Conservation (phyloP, 202 grass and related monocot species). For the Miscanthus sacchariflorus region DNA sequence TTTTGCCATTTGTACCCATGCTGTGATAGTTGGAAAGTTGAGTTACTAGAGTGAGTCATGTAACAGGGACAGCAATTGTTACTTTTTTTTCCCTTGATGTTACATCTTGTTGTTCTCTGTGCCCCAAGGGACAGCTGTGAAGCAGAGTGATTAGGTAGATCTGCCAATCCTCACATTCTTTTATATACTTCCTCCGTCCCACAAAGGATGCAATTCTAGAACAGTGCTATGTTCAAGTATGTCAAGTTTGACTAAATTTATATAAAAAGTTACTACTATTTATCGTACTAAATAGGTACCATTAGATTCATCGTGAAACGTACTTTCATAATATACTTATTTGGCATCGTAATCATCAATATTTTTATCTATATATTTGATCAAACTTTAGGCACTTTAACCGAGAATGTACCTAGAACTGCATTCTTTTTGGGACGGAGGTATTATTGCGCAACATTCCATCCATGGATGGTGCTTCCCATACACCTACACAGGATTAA, state of each 20-base stretch:
- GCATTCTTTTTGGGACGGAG: too few species aligned
- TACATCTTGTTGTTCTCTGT: neutral
- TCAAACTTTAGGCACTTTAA: too few species aligned
- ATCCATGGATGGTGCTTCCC: neutral
- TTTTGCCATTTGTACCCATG: neutral
- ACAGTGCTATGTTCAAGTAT: too few species aligned
- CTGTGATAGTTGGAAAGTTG: constrained; percentile 4
- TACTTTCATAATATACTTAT: too few species aligned
- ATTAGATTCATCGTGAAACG: too few species aligned
- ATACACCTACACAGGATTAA: neutral
- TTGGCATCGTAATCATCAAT: too few species aligned
- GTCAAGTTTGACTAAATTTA: too few species aligned
- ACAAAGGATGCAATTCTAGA: too few species aligned
- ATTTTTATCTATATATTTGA: too few species aligned
- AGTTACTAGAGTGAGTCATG: constrained; percentile 17
- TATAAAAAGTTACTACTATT: too few species aligned
- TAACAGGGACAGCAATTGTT: constrained; percentile 5
- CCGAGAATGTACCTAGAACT: too few species aligned
- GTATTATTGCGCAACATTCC: neutral
- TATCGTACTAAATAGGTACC: too few species aligned
- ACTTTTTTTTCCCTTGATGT: neutral
- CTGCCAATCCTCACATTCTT: neutral
- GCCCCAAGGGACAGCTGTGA: constrained; percentile 3
- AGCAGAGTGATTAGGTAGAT: neutral
- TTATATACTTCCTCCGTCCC: neutral